phyloP scores from a whole-genome alignment of 257 asterid species.

The Ocimum tenuiflorum region DNA sequence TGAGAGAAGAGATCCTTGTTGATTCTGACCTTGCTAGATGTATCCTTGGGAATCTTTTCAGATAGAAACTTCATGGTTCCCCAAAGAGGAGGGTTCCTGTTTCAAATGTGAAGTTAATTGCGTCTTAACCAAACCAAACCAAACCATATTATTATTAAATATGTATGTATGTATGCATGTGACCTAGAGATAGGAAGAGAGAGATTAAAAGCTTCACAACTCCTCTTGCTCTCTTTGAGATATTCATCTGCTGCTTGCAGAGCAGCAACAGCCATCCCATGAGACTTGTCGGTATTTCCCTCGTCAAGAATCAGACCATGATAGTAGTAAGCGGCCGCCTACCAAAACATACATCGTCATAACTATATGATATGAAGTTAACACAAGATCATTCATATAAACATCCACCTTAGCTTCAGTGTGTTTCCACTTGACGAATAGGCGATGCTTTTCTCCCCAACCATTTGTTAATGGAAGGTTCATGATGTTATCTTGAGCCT shows the following conservation, averaged over 20 bases:
- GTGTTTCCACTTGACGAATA: constrained; percentile 84
- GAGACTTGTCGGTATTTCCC: constrained; percentile 93
- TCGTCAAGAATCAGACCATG: constrained; percentile 97
- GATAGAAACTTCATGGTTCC: constrained; percentile 92
- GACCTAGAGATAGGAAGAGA: constrained; percentile 81
- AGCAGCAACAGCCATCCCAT: constrained; percentile 97
- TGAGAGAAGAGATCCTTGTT: constrained; percentile 73
- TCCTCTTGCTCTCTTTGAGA: constrained; percentile 89
- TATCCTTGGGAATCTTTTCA: constrained; percentile 92
- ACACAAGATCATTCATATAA: no score
- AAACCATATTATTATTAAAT: no score
- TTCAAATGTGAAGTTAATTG: no score
- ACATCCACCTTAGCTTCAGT: constrained; percentile 68
- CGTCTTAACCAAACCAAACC: neutral
- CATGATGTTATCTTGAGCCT: constrained; percentile 96
- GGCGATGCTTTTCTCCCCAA: constrained; percentile 94
- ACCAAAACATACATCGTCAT: neutral
- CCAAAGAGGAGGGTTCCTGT: constrained; percentile 96
- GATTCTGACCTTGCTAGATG: constrained; percentile 85
- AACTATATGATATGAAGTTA: no score
- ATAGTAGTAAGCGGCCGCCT: constrained; percentile 97
- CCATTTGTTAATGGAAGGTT: constrained; percentile 81
- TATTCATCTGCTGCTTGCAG: constrained; percentile 97
- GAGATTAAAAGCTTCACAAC: constrained; percentile 67
- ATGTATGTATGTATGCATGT: no score